Conservation (phyloP, 768 basidiomycete species). For the Phaeolepiota aurea region DNA sequence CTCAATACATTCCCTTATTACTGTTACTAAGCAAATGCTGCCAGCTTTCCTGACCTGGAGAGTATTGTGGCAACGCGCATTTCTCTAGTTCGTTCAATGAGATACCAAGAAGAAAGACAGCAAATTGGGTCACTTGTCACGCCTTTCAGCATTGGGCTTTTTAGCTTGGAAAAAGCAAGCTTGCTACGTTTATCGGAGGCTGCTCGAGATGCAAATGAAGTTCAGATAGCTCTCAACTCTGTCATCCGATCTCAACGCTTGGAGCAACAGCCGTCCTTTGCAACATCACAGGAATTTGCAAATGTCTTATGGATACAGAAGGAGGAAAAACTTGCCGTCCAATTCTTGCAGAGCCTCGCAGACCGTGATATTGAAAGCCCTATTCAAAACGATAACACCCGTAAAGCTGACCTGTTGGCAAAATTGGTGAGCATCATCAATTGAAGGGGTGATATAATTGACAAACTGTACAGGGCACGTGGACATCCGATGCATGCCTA, state of each 20-base stretch:
- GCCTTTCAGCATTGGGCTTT: slow-evolving; percentile 40
- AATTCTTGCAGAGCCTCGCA: slow-evolving; percentile 44
- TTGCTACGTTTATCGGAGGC: slow-evolving; percentile 64
- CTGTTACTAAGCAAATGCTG: background rate
- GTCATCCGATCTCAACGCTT: slow-evolving; percentile 68
- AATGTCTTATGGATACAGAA: slow-evolving; percentile 84
- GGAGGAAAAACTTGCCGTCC: slow-evolving; percentile 79
- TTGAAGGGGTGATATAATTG: background rate
- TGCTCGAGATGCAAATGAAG: slow-evolving; percentile 58
- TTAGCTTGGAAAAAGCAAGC: slow-evolving; percentile 58
- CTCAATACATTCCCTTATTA: background rate
- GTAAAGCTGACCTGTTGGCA: slow-evolving; percentile 42
- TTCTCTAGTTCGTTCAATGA: slow-evolving; percentile 67
- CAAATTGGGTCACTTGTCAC: slow-evolving; percentile 67
- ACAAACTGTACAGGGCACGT: slow-evolving; percentile 57
- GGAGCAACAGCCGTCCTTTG: slow-evolving; percentile 31
- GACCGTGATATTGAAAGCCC: slow-evolving; percentile 11
- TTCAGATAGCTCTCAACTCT: slow-evolving; percentile 83
- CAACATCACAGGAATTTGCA: slow-evolving; percentile 75
- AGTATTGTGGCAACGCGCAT: slow-evolving; percentile 73
- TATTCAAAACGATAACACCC: slow-evolving; percentile 6
- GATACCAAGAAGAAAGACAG: slow-evolving; percentile 62
- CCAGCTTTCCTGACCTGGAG: slow-evolving; percentile 71
- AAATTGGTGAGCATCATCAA: slow-evolving; percentile 44
- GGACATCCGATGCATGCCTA: slow-evolving; percentile 83